Conservation (phyloP, 2,329 filamentous ascomycete genomes). For the Colletotrichum destructivum region DNA sequence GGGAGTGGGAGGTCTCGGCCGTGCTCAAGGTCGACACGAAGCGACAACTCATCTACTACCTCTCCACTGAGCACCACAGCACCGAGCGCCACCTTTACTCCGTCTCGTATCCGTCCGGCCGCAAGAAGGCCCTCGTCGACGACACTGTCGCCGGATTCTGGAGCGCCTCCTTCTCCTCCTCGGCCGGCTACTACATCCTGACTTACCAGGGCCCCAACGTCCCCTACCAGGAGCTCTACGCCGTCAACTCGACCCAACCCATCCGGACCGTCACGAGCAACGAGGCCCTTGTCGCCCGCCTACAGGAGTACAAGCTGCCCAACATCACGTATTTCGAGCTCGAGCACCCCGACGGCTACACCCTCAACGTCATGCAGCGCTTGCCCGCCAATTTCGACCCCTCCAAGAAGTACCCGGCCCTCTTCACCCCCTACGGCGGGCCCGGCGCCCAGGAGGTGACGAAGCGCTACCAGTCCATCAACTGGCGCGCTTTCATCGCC, state of each 20-base stretch:
- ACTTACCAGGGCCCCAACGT: conserved; percentile 77
- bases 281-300: conserved; percentile 66
- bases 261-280: conserved; percentile 74
- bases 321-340: conserved; percentile 77
- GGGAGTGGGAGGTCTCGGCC: conserved; percentile 75
- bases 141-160: conserved; percentile 72
- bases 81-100: conserved; percentile 79
- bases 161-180: conserved; percentile 75
- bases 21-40: conserved; percentile 73
- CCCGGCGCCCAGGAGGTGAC: conserved; percentile 74
- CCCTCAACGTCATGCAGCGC: conserved; percentile 75
- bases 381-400: conserved; percentile 76
- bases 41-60: conserved; percentile 73
- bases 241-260: conserved; percentile 66
- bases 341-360: conserved; percentile 72
- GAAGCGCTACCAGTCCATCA: conserved; percentile 69
- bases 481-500: conserved; percentile 75
- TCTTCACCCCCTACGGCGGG: conserved; percentile 79
- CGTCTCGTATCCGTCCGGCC: conserved; percentile 69
- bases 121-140: conserved; percentile 74
- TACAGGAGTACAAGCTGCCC: conserved; percentile 74
- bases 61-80: conserved; percentile 75
- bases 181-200: conserved; percentile 76
- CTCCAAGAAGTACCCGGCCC: conserved; percentile 74
- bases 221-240: conserved; percentile 78